Base-by-base conservation (phyloP, 768 basidiomycete genomes). In the Podaxis sp. region DNA sequence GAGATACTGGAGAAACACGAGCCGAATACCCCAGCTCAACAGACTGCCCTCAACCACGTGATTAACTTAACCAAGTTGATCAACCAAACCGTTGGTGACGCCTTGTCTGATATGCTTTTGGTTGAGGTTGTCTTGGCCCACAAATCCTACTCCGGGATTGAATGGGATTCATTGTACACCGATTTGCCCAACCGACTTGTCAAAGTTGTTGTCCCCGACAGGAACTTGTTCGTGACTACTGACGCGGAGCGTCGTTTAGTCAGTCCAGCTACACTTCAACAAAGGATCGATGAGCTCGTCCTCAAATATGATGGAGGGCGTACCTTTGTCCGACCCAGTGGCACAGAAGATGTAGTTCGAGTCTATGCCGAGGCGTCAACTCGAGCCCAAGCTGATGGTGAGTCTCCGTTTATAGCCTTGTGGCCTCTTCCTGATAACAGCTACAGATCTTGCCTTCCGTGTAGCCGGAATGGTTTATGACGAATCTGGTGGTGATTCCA, bases 41-140 rank as follows among this genome's bases (percentile, higher is more conserved):
- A 84, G 18, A 90, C 87, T 18, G 90, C 91, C 48, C 79, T 94
- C 50, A 84, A 81, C 57, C 85, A 94, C 68, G 79, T 99, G 37
- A 77, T 82, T 52, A 88, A 89, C 65, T 78, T 98, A 59, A 87
- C 87, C 13, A 79, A 90, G 36, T 77, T 98, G 48, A 95, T 98
- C 75, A 99, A 99, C 68, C 96, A 98, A 74, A 95, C 97, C 7
- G 96, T 99, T 46, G 97, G 97, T 1, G 97, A 99, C 74, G 96
- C 95, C 5, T 79, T 98, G 21, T 95, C 93, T 13, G 97, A 99
- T 71, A 87, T 96, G 85, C 85, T 99, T 37, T 85, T 98, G 28
- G 96, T 98, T 32, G 95, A 98, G 69, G 86, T 86, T 28, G 91
- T 98, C 44, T 86, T 99, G 21, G 82, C 93, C 2, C 93, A 96